Conservation (phyloP, 2,329 filamentous ascomycete species). For the Phyllosticta citriasiana region DNA sequence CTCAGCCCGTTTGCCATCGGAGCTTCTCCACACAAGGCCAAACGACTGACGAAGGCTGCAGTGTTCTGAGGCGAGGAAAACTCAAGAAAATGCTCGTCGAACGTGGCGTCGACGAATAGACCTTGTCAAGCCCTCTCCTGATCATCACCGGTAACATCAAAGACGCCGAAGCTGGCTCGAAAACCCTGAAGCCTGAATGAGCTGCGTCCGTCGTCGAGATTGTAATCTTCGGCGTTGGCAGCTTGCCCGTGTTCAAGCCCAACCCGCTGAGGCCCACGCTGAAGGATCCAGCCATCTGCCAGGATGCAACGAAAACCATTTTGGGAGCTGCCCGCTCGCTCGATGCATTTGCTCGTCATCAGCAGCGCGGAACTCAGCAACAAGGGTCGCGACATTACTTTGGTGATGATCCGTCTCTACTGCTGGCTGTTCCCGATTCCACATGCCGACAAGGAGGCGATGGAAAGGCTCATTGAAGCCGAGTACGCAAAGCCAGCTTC, state of each 20-base stretch:
- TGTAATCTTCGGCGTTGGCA: slow-evolving; percentile 42
- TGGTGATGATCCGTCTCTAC: slow-evolving; percentile 24
- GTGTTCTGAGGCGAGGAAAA: background rate
- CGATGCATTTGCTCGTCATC: slow-evolving; percentile 19
- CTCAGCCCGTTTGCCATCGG: background rate
- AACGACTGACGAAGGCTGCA: background rate
- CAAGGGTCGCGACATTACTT: slow-evolving; percentile 28
- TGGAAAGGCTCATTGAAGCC: slow-evolving; percentile 24
- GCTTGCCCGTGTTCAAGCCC: slow-evolving; percentile 19
- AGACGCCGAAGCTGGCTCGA: background rate
- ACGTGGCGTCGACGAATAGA: background rate
- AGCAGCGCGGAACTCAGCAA: slow-evolving; percentile 29
- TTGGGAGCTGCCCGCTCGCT: slow-evolving; percentile 18
- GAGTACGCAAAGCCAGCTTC: slow-evolving; percentile 11
- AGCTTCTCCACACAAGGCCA: background rate
- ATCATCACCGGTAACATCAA: background rate
- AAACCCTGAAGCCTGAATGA: background rate
- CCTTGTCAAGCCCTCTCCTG: background rate
- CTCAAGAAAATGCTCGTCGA: background rate
- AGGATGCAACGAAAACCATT: slow-evolving; percentile 21
- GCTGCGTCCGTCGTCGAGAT: slow-evolving; percentile 24
- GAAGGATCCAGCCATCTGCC: slow-evolving; percentile 26
- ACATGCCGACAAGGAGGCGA: slow-evolving; percentile 31
- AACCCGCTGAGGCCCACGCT: slow-evolving; percentile 19
- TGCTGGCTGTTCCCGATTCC: slow-evolving; percentile 23